phyloP scores from a whole-genome alignment of 129 eudicot species.

The Sambucus nigra region DNA sequence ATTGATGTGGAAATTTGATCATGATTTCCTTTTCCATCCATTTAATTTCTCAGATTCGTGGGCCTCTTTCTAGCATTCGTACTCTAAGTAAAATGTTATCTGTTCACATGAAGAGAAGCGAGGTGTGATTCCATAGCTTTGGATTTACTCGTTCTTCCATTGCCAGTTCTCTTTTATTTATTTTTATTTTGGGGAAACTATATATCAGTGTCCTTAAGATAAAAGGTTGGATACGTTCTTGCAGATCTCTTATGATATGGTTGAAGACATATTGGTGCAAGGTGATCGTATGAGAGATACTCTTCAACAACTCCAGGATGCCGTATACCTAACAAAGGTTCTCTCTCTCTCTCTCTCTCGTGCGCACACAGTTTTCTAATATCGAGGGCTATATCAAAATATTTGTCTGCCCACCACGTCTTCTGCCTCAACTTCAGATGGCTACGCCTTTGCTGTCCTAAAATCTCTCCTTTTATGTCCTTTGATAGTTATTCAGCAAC shows the following conservation, averaged over 20 bases:
- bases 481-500: too few relatives aligned
- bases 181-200: not conserved
- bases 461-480: too few relatives aligned
- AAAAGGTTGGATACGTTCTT: constrained; percentile 17
- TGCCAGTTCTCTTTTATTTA: constrained; percentile 1
- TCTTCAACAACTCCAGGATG: constrained; percentile 90
- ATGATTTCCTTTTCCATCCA: constrained; percentile 8
- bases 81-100: constrained; percentile 84
- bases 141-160: not conserved
- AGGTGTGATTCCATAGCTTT: constrained; percentile 34
- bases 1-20: not conserved
- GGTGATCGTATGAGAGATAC: constrained; percentile 73
- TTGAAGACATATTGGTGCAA: constrained; percentile 73
- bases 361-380: too few relatives aligned
- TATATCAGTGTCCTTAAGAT: constrained; percentile 1
- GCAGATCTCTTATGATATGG: constrained; percentile 80
- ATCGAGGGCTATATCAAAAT: too few relatives aligned
- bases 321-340: constrained; percentile 90
- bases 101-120: constrained; percentile 58
- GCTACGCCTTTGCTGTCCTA: too few relatives aligned
- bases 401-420: not conserved
- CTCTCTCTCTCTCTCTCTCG: constrained; percentile 7
- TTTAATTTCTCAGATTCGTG: constrained; percentile 61
- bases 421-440: not conserved
- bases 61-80: constrained; percentile 84